phyloP scores from a whole-genome alignment of 352 stramenopile species.

The Phytophthora fragariaefolia region DNA sequence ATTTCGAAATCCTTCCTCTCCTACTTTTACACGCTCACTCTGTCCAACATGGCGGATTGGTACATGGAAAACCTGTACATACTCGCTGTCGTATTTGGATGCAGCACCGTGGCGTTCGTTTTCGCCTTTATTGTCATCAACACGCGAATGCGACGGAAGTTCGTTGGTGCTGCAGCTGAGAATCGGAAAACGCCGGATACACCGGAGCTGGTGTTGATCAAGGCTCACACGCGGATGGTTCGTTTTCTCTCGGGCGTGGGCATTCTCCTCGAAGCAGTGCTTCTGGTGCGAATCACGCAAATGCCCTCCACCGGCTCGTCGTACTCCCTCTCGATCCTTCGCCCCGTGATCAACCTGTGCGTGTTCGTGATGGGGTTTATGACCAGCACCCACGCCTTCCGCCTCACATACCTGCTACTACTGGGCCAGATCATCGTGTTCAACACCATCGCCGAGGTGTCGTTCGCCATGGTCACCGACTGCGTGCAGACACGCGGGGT shows the following conservation, averaged over 20 bases:
- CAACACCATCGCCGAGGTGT: slow-evolving; percentile 62
- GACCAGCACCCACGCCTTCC: slow-evolving; percentile 77
- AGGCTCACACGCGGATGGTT: slow-evolving; percentile 56
- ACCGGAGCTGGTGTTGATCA: slow-evolving; percentile 64
- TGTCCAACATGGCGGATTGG: slow-evolving; percentile 53
- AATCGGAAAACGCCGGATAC: slow-evolving; percentile 42
- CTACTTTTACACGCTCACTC: background rate
- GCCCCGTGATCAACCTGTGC: slow-evolving; percentile 53
- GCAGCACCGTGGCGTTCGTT: slow-evolving; percentile 49
- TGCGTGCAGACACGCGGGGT: slow-evolving; percentile 49
- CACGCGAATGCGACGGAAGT: slow-evolving; percentile 37
- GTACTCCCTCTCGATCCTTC: slow-evolving; percentile 59
- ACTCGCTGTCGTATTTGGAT: slow-evolving; percentile 46
- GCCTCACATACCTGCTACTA: slow-evolving; percentile 43
- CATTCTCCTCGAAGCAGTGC: slow-evolving; percentile 48
- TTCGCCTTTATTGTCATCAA: slow-evolving; percentile 39
- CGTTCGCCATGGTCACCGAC: slow-evolving; percentile 60
- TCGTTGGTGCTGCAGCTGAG: slow-evolving; percentile 14
- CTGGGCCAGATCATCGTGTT: slow-evolving; percentile 48
- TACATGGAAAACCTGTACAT: slow-evolving; percentile 45
- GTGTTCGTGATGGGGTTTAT: slow-evolving; percentile 67
- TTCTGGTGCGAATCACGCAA: slow-evolving; percentile 33
- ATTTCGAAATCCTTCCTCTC: background rate
- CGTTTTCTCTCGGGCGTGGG: slow-evolving; percentile 53
- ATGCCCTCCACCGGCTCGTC: slow-evolving; percentile 29